Conservation (phyloP, 2,329 filamentous ascomycete genomes). For the Chrysosporium queenslandicum region DNA sequence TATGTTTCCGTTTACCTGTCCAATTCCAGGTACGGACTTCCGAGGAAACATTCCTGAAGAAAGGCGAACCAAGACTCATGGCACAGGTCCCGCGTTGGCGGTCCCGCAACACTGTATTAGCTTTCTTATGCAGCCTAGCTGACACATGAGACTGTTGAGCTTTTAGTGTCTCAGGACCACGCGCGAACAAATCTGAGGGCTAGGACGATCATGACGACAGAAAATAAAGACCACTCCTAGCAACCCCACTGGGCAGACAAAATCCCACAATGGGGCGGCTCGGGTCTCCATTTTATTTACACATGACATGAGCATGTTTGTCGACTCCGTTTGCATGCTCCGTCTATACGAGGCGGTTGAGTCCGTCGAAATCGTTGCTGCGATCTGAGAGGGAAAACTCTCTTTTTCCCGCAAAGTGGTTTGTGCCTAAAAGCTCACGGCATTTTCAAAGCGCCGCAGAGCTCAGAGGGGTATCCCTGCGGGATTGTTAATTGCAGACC, state of each 20-base stretch:
- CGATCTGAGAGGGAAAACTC: background rate
- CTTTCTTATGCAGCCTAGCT: background rate
- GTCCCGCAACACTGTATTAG: background rate
- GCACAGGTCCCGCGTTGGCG: background rate
- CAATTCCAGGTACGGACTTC: background rate
- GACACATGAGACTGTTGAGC: background rate
- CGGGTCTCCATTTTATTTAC: background rate
- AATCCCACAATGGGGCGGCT: background rate
- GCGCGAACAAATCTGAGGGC: background rate
- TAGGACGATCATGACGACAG: slow-evolving; percentile 10
- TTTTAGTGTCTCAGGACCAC: background rate
- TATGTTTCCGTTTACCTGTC: background rate
- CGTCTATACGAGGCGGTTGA: background rate
- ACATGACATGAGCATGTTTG: background rate
- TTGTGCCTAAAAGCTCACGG: background rate
- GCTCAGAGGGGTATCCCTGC: slow-evolving; percentile 1
- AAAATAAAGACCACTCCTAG: background rate
- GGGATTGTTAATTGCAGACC: background rate
- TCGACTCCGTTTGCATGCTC: too few species aligned
- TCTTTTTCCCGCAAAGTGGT: background rate
- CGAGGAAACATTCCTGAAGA: background rate
- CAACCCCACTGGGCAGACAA: background rate
- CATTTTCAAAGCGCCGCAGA: background rate
- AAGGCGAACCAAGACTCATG: background rate
- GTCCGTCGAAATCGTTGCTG: background rate